Evolutionary conservation across 495 filamentous ascomycete species (phyloP), one percentile per base, ranked within the genome.

Genomic region (Aspergillus nanangensis): DNA sequence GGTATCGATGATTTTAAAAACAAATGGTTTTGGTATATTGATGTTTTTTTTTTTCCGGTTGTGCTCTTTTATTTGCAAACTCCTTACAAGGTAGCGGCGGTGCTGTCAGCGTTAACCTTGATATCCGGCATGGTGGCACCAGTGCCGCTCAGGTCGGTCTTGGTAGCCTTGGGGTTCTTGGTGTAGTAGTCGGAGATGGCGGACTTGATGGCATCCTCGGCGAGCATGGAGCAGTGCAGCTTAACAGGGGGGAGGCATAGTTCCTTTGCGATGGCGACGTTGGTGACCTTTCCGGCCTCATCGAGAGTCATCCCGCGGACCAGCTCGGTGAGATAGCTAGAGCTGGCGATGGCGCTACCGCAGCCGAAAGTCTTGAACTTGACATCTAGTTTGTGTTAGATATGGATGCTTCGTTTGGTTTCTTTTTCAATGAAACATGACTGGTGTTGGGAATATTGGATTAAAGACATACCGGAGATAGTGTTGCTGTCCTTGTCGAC

Each of bases 301-400:
- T 96, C 91, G 46, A 98, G 72, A n/a, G 86, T 92, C 93, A 96
- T 97, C 10, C 92, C 92, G 41, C 87, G 78, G 40, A 97, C 88
- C 38, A 97, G 75, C 66, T 95, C 90, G 11, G 92, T 97, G 53
- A 97, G 63, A 58, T 96, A 96, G 51, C 83, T 89, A 10, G 82
- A 88, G 23, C 83, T 88, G 27, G 90, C 90, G 65, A 99, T 99
- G 24, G 94, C 94, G 33, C 83, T 89, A 14, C 94, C 94, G 65
- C 94, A 99, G 14, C 94, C 94, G 63, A 99, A 99, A 0, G 94
- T 97, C 82, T 99, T 95, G 79, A 94, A 95, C 64, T 91, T 90
- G 55, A 95, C 90, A 50, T 99, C 25, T 29, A 11, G 7, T 7
- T 29, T 29, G 25, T 29, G 7, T 29, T 29, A 29, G 25, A n/a